Conservation (phyloP, 1,284 basidiomycete genomes). For the Ustilago tritici region DNA sequence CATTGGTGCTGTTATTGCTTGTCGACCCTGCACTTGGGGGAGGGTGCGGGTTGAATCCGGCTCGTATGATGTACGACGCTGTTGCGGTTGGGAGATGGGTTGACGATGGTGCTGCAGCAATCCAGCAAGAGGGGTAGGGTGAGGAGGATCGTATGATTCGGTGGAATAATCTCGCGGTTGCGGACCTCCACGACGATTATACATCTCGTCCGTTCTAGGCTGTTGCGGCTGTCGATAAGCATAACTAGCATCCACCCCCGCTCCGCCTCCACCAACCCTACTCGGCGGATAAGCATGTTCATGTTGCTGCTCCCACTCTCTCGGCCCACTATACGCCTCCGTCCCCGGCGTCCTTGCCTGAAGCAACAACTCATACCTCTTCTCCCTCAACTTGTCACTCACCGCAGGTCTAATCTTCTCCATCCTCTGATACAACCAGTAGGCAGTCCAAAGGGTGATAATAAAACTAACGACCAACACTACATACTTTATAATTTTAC, state of each 20-base stretch:
- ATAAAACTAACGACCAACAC: conserved; percentile 70
- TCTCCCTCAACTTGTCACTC: conserved; percentile 74
- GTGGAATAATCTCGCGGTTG: too few species aligned
- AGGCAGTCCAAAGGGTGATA: conserved; percentile 82
- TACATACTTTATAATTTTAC: conserved; percentile 66
- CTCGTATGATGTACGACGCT: too few species aligned
- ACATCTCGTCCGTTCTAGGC: background rate
- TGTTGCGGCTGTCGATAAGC: background rate
- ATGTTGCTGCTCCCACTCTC: background rate
- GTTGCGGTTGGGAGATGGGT: background rate
- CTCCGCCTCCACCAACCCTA: background rate
- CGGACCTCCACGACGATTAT: background rate
- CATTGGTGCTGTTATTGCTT: conserved; percentile 14
- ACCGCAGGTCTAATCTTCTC: conserved; percentile 79
- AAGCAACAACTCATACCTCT: conserved; percentile 73
- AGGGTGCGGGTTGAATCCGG: background rate
- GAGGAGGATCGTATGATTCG: background rate
- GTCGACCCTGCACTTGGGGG: conserved; percentile 1
- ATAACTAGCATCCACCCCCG: conserved; percentile 16
- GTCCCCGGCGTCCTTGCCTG: conserved; percentile 40
- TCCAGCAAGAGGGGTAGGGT: background rate
- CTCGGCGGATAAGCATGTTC: conserved; percentile 23
- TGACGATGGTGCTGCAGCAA: too few species aligned
- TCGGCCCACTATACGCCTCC: conserved; percentile 14
- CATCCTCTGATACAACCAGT: conserved; percentile 84